Evolutionary conservation across 192 early-diverging fungal genomes (phyloP).

Genomic region (Linnemannia schmuckeri): DNA sequence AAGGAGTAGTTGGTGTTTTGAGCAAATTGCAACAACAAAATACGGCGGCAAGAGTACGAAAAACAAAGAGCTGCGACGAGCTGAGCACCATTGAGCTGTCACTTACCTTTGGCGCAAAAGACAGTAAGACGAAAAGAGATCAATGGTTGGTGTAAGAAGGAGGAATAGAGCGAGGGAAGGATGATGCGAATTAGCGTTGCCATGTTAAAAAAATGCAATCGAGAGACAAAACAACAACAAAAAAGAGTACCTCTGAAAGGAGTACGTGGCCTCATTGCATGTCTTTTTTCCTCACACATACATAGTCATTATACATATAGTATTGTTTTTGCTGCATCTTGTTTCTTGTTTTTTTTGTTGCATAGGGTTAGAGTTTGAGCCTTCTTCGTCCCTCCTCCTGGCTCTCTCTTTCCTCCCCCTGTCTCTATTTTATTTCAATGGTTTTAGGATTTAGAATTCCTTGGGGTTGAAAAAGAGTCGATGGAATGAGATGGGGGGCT

Average conservation of each 20-base stretch:
- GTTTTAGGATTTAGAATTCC: constrained; percentile 2
- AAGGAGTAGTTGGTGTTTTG: too few species aligned
- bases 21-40: neutral
- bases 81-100: neutral
- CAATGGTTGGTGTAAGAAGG: neutral
- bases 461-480: neutral
- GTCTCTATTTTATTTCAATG: neutral
- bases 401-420: neutral
- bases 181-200: too few species aligned
- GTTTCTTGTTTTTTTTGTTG: neutral
- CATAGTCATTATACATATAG: neutral
- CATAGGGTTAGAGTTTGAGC: neutral
- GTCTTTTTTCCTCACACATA: neutral
- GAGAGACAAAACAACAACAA: neutral
- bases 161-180: neutral
- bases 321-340: neutral
- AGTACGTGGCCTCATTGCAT: neutral
- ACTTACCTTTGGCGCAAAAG: neutral
- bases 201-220: neutral
- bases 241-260: neutral
- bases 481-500: neutral
- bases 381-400: neutral
- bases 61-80: neutral
- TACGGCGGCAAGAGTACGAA: neutral
- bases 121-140: neutral